These are phyloP conservation scores for Eutrema heterophyllum DNA, from an alignment of 345 rosid genomes.

Conservation along the genomic window DNA sequence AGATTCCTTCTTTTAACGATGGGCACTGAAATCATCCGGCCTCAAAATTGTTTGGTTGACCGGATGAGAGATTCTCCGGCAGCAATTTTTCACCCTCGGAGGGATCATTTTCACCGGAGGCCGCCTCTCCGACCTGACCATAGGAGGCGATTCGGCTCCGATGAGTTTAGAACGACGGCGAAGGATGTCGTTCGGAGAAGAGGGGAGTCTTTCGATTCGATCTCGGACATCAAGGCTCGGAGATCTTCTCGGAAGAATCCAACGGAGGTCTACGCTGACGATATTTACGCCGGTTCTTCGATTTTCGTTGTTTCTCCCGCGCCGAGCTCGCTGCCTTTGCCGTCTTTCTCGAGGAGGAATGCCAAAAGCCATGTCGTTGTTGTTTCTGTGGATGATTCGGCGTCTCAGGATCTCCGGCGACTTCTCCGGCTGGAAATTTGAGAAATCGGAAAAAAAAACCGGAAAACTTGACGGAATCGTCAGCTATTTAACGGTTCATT, in stretches of 20 bases:
- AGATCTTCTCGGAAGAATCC: slow-evolving; percentile 12
- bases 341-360: slow-evolving; percentile 51
- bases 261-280: slow-evolving; percentile 27
- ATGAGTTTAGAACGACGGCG: slow-evolving; percentile 32
- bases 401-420: slow-evolving; percentile 62
- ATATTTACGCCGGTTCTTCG: slow-evolving; percentile 62
- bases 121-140: slow-evolving; percentile 35
- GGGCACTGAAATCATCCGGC: slow-evolving; percentile 82
- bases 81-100: slow-evolving; percentile 43
- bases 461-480: background rate
- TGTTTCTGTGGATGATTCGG: slow-evolving; percentile 43
- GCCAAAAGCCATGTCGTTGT: slow-evolving; percentile 16
- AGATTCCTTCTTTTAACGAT: slow-evolving; percentile 23
- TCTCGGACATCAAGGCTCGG: slow-evolving; percentile 26
- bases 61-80: slow-evolving; percentile 45
- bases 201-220: slow-evolving; percentile 50
- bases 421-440: slow-evolving; percentile 51
- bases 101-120: slow-evolving; percentile 39
- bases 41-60: slow-evolving; percentile 58
- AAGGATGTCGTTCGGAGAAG: slow-evolving; percentile 37
- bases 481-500: slow-evolving; percentile 16
- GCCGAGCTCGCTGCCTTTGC: slow-evolving; percentile 65
- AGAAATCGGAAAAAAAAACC: background rate
- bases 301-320: slow-evolving; percentile 46
- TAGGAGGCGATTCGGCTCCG: slow-evolving; percentile 35